Base-by-base conservation (phyloP, 192 early-diverging fungal genomes). In the Spizellomyces sp. region DNA sequence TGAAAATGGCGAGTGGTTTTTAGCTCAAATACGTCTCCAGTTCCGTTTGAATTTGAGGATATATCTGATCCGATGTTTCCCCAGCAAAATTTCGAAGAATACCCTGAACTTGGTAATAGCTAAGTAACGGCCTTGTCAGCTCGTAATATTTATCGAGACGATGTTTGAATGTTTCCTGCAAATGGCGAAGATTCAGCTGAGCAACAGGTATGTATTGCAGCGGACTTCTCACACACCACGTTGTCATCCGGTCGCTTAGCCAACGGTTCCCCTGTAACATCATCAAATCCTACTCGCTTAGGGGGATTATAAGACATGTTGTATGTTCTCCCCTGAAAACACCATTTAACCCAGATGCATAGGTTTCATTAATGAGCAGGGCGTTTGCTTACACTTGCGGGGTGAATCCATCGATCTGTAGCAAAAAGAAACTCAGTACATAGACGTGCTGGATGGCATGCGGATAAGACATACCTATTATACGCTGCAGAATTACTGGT, bases 231-330 rank as follows among this genome's bases (percentile, higher is more conserved):
- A 64, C 62, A 15, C 69, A 79, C 80, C 22, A 84, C 56, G 36
- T 92, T 94, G 66, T 96, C 95, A 77, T 96, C 96, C 5, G 90
- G 82, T 6, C 96, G 85, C 69, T 93, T 92, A 45, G 90, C 84
- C 45, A 99, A 80, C 17, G 87, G 89, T 74, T 99, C 96, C 36
- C 95, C 94, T n/a, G 96, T 99, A 9, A 94, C 78, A 72, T 99
- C 96, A 74, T 99, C 96, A 9, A 81, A 14, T 10, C 95, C 95
- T 12, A 79, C 62, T 9, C 79, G 74, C 64, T 88, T 91, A 4
- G 96, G 96, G 46, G 96, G 96, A 67, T 98, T 99, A 79, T 95
- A 99, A 6, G 82, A 85, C 67, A 93, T 65, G 67, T 99, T 98
- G 82, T 99, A 99, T 10, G 95, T 94, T 5, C 96, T 86, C 5